A percentile compares a stretch with the other conserved stretches of the same genome.
Conservation (phyloP, 1,284 basidiomycete genomes). For the Afroboletus lepidellus region DNA sequence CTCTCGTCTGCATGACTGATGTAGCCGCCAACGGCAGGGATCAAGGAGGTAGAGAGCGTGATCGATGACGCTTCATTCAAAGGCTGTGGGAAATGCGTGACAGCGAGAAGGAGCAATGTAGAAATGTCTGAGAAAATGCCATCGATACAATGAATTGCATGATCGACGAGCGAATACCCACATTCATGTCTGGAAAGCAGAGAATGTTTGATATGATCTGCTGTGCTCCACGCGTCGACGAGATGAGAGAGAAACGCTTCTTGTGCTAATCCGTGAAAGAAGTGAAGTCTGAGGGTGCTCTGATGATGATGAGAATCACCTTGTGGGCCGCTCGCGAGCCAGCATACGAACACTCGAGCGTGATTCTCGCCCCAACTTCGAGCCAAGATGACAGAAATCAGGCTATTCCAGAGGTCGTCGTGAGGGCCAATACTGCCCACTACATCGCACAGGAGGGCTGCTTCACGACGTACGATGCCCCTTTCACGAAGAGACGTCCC, state of each 20-base stretch:
- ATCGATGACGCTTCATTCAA: conserved; percentile 43
- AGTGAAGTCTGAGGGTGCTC: conserved; percentile 5
- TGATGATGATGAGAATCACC: conserved; percentile 33
- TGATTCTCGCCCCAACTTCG: conserved; percentile 58
- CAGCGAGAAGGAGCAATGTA: conserved; percentile 60
- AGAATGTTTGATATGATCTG: conserved; percentile 72
- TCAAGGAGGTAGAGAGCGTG: conserved; percentile 60
- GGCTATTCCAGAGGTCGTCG: conserved; percentile 52
- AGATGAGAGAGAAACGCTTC: conserved; percentile 47
- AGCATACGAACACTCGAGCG: conserved; percentile 65
- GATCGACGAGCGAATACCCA: conserved; percentile 35
- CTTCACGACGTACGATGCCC: conserved; percentile 50
- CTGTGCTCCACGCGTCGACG: conserved; percentile 61
- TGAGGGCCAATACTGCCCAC: conserved; percentile 48
- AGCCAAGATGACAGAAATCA: conserved; percentile 49
- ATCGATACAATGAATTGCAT: neutral
- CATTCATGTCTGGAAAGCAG: conserved; percentile 68
- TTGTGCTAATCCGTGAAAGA: conserved; percentile 40
- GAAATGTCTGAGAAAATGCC: conserved; percentile 56
- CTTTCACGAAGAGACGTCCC: conserved; percentile 35
- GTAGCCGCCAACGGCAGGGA: conserved; percentile 74
- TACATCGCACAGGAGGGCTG: conserved; percentile 44
- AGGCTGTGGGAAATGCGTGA: conserved; percentile 57
- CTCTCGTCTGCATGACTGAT: conserved; percentile 76
- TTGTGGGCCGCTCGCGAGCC: conserved; percentile 48